phyloP scores from a whole-genome alignment of 2,329 filamentous ascomycete genomes.

The Didymella glomerata region DNA sequence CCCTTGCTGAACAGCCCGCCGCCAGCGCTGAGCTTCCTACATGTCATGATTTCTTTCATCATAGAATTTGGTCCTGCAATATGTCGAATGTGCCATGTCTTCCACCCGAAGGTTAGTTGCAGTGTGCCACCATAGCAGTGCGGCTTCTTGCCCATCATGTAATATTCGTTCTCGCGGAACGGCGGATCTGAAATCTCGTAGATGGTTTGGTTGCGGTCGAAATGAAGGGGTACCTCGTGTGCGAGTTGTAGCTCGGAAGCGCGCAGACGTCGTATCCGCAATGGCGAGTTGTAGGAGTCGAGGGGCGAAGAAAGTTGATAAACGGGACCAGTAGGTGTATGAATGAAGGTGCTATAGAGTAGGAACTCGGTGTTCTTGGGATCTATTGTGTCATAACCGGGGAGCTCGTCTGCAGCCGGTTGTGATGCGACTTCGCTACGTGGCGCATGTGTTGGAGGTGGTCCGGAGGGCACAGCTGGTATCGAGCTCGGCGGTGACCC shows the following conservation, averaged over 20 bases:
- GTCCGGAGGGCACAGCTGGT: neutral
- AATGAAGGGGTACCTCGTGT: slow-evolving; percentile 21
- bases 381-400: slow-evolving; percentile 30
- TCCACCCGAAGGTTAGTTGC: slow-evolving; percentile 22
- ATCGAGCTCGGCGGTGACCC: slow-evolving; percentile 9
- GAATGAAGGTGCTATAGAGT: slow-evolving; percentile 32
- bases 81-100: slow-evolving; percentile 28
- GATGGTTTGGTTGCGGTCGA: slow-evolving; percentile 24
- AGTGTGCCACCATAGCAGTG: slow-evolving; percentile 26
- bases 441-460: neutral
- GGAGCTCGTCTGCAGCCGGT: slow-evolving; percentile 21
- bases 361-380: slow-evolving; percentile 27
- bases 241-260: slow-evolving; percentile 25
- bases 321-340: slow-evolving; percentile 25
- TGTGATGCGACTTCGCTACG: slow-evolving; percentile 5
- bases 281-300: slow-evolving; percentile 22
- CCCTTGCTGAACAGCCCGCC: slow-evolving; percentile 19
- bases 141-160: slow-evolving; percentile 27
- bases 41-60: slow-evolving; percentile 24
- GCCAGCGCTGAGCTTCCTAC: slow-evolving; percentile 24
- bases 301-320: slow-evolving; percentile 33
- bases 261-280: slow-evolving; percentile 31
- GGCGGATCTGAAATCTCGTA: slow-evolving; percentile 33
- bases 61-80: slow-evolving; percentile 17
- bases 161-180: slow-evolving; percentile 27